These are phyloP conservation scores for Globomyces pollinis-pini DNA, from an alignment of 192 early-diverging fungal species.

Conservation along the genomic window DNA sequence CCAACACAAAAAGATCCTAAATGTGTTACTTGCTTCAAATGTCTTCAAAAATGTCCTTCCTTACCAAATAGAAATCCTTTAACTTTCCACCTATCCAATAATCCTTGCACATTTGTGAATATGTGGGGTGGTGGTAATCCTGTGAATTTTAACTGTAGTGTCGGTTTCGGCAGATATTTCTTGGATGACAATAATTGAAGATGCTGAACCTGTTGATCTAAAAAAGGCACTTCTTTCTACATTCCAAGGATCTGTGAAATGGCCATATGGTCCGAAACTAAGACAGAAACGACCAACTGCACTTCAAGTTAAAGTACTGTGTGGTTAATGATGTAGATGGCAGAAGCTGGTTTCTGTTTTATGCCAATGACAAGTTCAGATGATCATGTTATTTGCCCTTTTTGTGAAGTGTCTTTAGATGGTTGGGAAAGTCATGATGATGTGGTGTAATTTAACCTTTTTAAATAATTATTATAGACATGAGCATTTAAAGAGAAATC, in stretches of 20 bases:
- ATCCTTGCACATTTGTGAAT: no score
- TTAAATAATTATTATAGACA: background rate
- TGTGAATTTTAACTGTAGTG: background rate
- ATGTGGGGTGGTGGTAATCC: no score
- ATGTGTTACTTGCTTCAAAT: background rate
- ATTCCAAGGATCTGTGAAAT: background rate
- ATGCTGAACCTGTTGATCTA: background rate
- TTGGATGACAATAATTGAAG: no score
- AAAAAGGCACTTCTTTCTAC: background rate
- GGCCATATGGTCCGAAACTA: background rate
- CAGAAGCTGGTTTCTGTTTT: background rate
- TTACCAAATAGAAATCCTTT: no score
- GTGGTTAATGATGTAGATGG: conserved; percentile 1
- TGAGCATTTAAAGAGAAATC: background rate
- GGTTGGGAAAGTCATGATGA: background rate
- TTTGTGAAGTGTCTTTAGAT: background rate
- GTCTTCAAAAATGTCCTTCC: background rate
- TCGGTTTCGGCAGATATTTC: background rate
- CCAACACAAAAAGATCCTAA: background rate
- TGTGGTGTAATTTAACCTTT: background rate
- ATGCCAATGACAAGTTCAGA: background rate
- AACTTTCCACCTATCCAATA: no score
- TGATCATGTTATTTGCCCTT: background rate
- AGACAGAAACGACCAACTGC: background rate
- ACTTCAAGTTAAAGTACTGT: background rate